Evolutionary conservation across 805 yeast genomes (phyloP), one percentile per base, ranked within the genome.

Genomic region (Metschnikowia santaceciliae): DNA sequence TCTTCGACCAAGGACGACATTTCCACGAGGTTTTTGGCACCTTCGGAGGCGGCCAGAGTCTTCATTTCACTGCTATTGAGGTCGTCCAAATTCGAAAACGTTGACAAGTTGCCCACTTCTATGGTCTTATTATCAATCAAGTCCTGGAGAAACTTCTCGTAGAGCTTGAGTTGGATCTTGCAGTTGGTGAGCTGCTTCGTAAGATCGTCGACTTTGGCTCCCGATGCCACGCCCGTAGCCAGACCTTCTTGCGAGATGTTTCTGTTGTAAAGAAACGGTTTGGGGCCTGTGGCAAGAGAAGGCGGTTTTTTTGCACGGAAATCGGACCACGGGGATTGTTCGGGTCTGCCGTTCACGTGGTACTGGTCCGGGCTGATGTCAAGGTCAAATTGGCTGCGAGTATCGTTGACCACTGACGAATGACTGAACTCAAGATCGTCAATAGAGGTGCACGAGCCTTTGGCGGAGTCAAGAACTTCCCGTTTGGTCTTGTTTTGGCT

Each of bases 61-160:
- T 22, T 23, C 36, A 32, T 35, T 13, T 34, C 46, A 38, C 36
- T 56, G 52, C 43, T 56, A 56, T 35, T 63, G 65, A 14, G 30
- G 13, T 35, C 33, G 20, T 34, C 40, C 10, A 35, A 52, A 23
- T 15, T 23, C 30, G 63, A 67, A 23, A 65, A 55, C 13, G 54
- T 50, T 6, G 59, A 48, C 30, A 65, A 54, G n/a, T 65, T 69
- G 10, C 50, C 58, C 32, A 55, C 39, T 35, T 60, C 63, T 19
- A 62, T 38, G 32, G 56, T 45, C 50, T 52, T 56, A 15, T 23
- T 46, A 42, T 54, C 69, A 2, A 72, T 66, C 8, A 74, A 47
- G 43, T 66, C 68, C 45, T 72, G 77, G 3, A 74, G 57, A 46
- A 73, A 72, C 49, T 70, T 69, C 54, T 69, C 70, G 62, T 72